These are phyloP conservation scores for Amanita jacksonii DNA, from an alignment of 768 basidiomycete species.

Conservation along the genomic window DNA sequence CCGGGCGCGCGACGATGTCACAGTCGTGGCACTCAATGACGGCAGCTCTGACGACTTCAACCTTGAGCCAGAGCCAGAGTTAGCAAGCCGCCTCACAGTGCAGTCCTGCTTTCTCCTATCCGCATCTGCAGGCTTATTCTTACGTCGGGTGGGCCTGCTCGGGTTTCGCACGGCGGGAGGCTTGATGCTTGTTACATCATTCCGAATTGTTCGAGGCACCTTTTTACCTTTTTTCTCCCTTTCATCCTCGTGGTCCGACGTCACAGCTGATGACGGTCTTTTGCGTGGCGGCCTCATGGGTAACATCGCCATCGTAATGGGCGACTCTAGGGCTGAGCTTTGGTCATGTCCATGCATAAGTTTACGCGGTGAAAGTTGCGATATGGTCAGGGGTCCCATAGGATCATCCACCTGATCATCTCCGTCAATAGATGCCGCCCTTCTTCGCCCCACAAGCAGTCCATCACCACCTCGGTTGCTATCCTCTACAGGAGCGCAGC, in stretches of 20 bases:
- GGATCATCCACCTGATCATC: background rate
- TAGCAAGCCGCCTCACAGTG: background rate
- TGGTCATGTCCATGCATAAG: constrained; percentile 6
- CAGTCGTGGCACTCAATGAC: background rate
- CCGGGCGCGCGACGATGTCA: background rate
- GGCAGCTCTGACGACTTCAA: constrained; percentile 5
- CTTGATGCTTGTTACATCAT: constrained; percentile 6
- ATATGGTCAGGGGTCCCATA: constrained; percentile 30
- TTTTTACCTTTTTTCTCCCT: constrained; percentile 23
- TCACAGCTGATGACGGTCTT: constrained; percentile 28
- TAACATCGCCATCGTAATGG: constrained; percentile 20
- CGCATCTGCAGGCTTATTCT: background rate
- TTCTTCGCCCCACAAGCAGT: background rate
- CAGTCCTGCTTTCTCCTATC: background rate
- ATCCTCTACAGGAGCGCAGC: too few species aligned
- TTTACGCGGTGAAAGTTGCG: constrained; percentile 41
- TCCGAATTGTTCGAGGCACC: background rate
- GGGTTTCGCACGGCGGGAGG: background rate
- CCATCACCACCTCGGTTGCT: background rate
- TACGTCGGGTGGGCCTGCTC: background rate
- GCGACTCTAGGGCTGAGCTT: constrained; percentile 6
- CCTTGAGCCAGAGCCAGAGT: constrained; percentile 7
- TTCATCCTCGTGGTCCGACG: constrained; percentile 12
- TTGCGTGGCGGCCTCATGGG: constrained; percentile 38
- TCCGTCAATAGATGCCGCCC: background rate